A percentile compares a stretch with the other conserved stretches of the same genome.
Conservation (phyloP, 1,139 yeast species). For the Saccharomycopsis hybrid region DNA sequence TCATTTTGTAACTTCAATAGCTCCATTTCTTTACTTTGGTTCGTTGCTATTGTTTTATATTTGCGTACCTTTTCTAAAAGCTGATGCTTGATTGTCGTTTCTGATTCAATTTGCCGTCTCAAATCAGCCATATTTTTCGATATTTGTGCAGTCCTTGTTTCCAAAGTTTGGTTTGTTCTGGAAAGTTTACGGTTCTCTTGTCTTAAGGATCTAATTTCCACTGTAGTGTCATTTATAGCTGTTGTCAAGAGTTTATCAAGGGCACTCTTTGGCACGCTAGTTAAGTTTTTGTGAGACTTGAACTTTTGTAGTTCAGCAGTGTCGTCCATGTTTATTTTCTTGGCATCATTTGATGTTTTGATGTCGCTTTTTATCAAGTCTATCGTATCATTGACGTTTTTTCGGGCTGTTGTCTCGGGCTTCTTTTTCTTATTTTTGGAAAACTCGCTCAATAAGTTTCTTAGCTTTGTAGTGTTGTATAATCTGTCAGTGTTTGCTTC, state of each 20-base stretch:
- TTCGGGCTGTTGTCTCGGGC: background rate
- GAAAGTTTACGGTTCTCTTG: background rate
- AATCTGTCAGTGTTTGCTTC: background rate
- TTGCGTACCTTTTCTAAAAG: slow-evolving; percentile 1
- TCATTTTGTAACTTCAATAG: slow-evolving; percentile 2
- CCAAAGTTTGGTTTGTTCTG: background rate
- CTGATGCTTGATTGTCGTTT: background rate
- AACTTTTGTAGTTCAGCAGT: background rate
- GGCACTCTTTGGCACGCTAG: background rate
- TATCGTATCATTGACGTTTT: background rate
- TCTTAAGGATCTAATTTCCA: background rate
- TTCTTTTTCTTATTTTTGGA: background rate
- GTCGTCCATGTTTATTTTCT: background rate
- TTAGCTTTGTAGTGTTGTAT: background rate
- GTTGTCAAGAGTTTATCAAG: background rate
- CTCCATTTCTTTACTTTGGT: slow-evolving; percentile 4
- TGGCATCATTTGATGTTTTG: background rate
- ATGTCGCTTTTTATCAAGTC: background rate
- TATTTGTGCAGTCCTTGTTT: background rate
- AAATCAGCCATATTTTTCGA: background rate
- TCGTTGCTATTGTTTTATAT: background rate
- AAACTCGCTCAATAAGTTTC: background rate
- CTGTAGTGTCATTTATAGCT: background rate
- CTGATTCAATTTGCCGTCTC: background rate
- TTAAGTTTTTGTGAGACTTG: background rate